These are phyloP conservation scores for Sarcodon aspratus DNA, from an alignment of 768 basidiomycete species.

Conservation along the genomic window DNA sequence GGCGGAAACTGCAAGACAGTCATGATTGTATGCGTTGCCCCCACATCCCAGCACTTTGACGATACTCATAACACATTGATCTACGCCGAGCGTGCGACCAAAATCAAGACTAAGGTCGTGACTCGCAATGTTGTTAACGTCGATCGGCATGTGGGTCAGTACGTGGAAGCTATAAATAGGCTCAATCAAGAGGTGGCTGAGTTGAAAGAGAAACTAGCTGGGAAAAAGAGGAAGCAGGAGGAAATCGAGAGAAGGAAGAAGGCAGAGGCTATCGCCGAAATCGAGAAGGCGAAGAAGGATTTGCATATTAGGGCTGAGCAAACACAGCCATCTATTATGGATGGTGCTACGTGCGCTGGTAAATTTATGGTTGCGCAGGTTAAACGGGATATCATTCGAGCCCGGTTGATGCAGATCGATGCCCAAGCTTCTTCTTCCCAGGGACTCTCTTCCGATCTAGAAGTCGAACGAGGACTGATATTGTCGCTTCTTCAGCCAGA, in stretches of 20 bases:
- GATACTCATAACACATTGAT: constrained; percentile 98
- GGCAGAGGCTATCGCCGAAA: constrained; percentile 60
- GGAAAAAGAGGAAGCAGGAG: constrained; percentile 49
- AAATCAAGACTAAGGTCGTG: constrained; percentile 96
- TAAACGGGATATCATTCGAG: constrained; percentile 52
- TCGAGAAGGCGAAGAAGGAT: constrained; percentile 64
- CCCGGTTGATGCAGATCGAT: constrained; percentile 50
- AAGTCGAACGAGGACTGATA: constrained; percentile 63
- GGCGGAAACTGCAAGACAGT: constrained; percentile 99
- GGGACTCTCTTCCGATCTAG: constrained; percentile 42
- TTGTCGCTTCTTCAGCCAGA: constrained; percentile 58
- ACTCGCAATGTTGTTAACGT: constrained; percentile 75
- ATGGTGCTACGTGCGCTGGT: constrained; percentile 66
- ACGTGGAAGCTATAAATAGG: constrained; percentile 88
- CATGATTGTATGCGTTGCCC: constrained; percentile 97
- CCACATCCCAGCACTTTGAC: constrained; percentile 91
- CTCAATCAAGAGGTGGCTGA: constrained; percentile 77
- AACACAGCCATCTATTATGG: constrained; percentile 56
- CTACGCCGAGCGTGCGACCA: constrained; percentile 95
- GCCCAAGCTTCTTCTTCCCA: constrained; percentile 23
- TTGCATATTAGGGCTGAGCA: constrained; percentile 63
- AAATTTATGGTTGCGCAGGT: constrained; percentile 59
- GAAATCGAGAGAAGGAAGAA: constrained; percentile 57
- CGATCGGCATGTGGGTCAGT: constrained; percentile 89
- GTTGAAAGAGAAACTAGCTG: constrained; percentile 77